A percentile compares a stretch with the other conserved stretches of the same genome.
Evolutionary conservation across 352 stramenopile genomes (phyloP).

Genomic region (Phytophthora macrochlamydospora): DNA sequence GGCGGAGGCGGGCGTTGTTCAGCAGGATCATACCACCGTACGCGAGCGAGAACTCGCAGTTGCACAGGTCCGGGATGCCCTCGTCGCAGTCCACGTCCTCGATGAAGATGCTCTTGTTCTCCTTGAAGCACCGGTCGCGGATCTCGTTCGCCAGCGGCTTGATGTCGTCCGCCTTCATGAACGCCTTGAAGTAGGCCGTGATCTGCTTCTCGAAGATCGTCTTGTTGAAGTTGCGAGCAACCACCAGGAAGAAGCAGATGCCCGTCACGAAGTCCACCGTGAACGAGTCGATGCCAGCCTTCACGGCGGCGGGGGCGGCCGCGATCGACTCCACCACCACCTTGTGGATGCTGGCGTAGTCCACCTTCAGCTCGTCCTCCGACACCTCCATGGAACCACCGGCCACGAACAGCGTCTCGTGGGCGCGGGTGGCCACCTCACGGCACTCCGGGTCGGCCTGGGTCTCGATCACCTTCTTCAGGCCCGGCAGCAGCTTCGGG

Average conservation of each 20-base stretch:
- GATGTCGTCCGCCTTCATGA: slow-evolving; percentile 64
- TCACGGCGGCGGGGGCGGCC: slow-evolving; percentile 74
- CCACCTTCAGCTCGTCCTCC: slow-evolving; percentile 92
- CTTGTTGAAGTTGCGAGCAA: slow-evolving; percentile 95
- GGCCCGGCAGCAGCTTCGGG: slow-evolving; percentile 95
- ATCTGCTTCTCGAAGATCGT: slow-evolving; percentile 94
- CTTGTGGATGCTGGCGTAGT: slow-evolving; percentile 85
- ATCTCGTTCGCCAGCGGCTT: slow-evolving; percentile 77
- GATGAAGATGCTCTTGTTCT: slow-evolving; percentile 91
- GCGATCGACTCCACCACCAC: slow-evolving; percentile 84
- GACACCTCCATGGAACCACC: slow-evolving; percentile 93
- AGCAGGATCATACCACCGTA: slow-evolving; percentile 94
- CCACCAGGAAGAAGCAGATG: slow-evolving; percentile 86
- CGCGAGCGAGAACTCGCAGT: slow-evolving; percentile 99
- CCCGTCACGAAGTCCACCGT: slow-evolving; percentile 90
- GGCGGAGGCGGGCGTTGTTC: slow-evolving; percentile 90
- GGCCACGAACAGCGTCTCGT: slow-evolving; percentile 94
- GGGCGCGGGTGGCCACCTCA: slow-evolving; percentile 93
- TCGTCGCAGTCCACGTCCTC: slow-evolving; percentile 98
- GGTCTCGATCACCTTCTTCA: slow-evolving; percentile 96
- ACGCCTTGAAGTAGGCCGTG: slow-evolving; percentile 87
- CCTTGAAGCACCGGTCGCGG: slow-evolving; percentile 88
- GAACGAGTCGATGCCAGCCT: slow-evolving; percentile 90
- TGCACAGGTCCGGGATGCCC: slow-evolving; percentile 97
- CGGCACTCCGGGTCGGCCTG: slow-evolving; percentile 97